Evolutionary conservation across 2,329 filamentous ascomycete species (phyloP), one percentile per base, ranked within the genome.

Genomic region (Cladosporium sp.): DNA sequence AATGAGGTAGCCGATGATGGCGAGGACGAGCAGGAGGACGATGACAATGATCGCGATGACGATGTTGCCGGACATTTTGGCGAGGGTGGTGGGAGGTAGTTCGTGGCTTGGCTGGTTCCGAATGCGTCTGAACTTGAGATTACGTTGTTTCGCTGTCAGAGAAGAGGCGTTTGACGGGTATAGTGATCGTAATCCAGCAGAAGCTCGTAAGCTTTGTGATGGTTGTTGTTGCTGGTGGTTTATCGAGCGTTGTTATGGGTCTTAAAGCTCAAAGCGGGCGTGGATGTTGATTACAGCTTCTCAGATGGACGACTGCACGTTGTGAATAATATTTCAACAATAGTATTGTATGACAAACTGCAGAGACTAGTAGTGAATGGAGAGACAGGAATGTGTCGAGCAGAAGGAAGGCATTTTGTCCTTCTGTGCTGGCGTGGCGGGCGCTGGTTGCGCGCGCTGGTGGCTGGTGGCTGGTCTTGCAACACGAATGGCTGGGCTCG

Each of bases 1-100:
- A 74, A 84, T 83, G 54, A 77, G 69, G 75, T 83, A 83, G 55
- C 78, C 82, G 74, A 84, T 81, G 32, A 81, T 72, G 18, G 64
- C 64, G 3, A 65, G 57, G n/a, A 83, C 77, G 72, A 83, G 77
- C 78, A 84, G 83, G 72, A 84, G 82, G 74, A 84, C 79, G 71
- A 84, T 78, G 74, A 84, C 80, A 75, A 84, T 84, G 72, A 83
- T 76, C 75, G 82, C 82, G 77, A 84, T 82, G 77, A 82, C 81
- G 69, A 84, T 76, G 76, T 84, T 84, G 76, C 81, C 80, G 75
- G 82, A 76, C 82, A 84, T 84, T 55, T 60, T 80, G 69, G 67
- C 58, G 65, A 63, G 65, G 32, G 65, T 38, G 36, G 30, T 55
- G 30, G 44, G 10, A 24, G 52, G 10, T 57, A 41, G 34, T 57